A percentile compares a stretch with the other conserved stretches of the same genome.
These are phyloP conservation scores for Carallia brachiata DNA, from an alignment of 345 rosid genomes.

Conservation along the genomic window DNA sequence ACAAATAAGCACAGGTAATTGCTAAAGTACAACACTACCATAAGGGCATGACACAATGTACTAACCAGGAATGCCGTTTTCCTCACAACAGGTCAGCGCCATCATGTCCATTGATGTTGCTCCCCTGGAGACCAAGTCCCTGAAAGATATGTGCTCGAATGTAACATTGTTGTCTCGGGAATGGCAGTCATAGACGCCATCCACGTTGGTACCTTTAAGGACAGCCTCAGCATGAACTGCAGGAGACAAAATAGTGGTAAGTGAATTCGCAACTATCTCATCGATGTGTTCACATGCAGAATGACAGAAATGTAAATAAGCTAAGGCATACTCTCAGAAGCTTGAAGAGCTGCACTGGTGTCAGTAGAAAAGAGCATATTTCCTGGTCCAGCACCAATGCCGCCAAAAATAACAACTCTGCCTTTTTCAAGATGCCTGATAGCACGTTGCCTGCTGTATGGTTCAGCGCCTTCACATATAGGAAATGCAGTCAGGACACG, in stretches of 20 bases:
- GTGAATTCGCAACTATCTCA: no score
- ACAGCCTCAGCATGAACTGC: no score
- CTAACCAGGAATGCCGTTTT: neutral
- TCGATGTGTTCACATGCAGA: no score
- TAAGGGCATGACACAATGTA: neutral
- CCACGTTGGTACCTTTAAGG: no score
- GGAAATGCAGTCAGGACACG: neutral
- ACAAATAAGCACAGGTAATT: no score
- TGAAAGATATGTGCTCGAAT: neutral
- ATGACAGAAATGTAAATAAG: no score
- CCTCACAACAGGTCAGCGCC: neutral
- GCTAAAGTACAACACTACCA: no score
- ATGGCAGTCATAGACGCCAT: no score
- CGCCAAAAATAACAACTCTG: neutral
- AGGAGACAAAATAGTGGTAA: no score
- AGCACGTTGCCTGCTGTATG: neutral
- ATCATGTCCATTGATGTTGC: neutral
- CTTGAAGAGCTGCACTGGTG: conserved; percentile 2
- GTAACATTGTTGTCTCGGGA: neutral
- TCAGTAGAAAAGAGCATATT: neutral
- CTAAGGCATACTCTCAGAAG: neutral
- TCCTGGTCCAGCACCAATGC: neutral
- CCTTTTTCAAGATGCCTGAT: conserved; percentile 1
- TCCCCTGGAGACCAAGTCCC: neutral
- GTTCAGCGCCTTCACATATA: neutral